Percentiles rank a stretch among this genome's conserved stretches.
Conservation (phyloP, 1,284 basidiomycete species). For the Papiliotrema fonsecae region DNA sequence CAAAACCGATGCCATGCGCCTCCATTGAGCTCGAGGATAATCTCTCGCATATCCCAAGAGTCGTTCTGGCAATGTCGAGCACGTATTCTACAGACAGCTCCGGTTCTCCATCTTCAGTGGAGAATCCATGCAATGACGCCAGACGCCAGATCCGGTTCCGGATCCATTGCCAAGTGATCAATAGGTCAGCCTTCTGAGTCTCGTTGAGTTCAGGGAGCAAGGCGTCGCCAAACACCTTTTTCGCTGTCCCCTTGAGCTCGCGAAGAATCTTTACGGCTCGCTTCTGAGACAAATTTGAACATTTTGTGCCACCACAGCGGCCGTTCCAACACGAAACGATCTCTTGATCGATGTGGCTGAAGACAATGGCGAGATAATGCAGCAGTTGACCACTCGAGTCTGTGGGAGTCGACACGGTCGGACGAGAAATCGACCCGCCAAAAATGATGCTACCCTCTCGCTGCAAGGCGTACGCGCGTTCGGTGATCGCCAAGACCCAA, state of each 20-base stretch:
- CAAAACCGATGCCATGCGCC: conserved; percentile 31
- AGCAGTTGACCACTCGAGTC: conserved; percentile 7
- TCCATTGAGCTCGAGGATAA: conserved; percentile 21
- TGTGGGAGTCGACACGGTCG: not conserved
- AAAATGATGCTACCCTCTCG: conserved; percentile 21
- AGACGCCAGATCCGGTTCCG: conserved; percentile 28
- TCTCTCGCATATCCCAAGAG: conserved; percentile 20
- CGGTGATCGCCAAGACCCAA: conserved; percentile 30
- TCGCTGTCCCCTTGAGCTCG: conserved; percentile 10
- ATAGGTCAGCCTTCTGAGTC: conserved; percentile 25
- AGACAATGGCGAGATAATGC: conserved; percentile 22
- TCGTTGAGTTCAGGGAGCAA: conserved; percentile 16
- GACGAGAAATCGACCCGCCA: conserved; percentile 12
- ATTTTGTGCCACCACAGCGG: conserved; percentile 11
- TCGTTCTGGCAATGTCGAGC: conserved; percentile 22
- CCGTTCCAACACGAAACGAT: conserved; percentile 30
- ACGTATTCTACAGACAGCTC: conserved; percentile 22
- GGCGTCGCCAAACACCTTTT: conserved; percentile 18
- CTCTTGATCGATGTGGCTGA: conserved; percentile 25
- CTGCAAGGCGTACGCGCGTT: conserved; percentile 5
- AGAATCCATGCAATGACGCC: conserved; percentile 20
- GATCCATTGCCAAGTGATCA: conserved; percentile 39
- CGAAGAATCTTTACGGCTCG: conserved; percentile 10
- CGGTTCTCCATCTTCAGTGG: conserved; percentile 5
- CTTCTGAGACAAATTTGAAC: conserved; percentile 10